Conservation (phyloP, 148 eudicot genomes). For the Tetragonia tetragonoides region DNA sequence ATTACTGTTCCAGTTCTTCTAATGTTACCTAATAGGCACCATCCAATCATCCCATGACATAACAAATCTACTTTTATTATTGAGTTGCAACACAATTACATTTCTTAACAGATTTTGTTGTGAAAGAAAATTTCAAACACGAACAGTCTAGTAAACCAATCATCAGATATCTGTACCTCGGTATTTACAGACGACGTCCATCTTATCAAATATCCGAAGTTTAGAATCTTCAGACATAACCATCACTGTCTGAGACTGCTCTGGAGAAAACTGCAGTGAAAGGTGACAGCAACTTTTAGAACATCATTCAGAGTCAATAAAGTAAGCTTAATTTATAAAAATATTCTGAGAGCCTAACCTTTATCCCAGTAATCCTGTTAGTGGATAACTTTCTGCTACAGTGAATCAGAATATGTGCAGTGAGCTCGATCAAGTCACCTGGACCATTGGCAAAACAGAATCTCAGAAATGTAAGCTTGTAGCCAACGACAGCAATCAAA, state of each 20-base stretch:
- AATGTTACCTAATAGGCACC: neutral
- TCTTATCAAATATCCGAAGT: conserved; percentile 60
- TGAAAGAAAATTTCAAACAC: neutral
- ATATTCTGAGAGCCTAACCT: conserved; percentile 37
- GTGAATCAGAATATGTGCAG: conserved; percentile 36
- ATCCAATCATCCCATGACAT: neutral
- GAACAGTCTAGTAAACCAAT: neutral
- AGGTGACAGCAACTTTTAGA: conserved; percentile 11
- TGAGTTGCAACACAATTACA: neutral
- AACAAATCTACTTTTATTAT: neutral
- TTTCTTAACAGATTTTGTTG: neutral
- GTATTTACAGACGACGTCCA: conserved; percentile 54
- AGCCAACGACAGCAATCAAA: neutral
- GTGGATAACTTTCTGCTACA: conserved; percentile 44
- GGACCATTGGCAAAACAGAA: conserved; percentile 18
- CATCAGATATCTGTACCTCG: conserved; percentile 39
- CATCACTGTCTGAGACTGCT: conserved; percentile 50
- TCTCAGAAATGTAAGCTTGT: conserved; percentile 12
- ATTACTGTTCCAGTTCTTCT: neutral
- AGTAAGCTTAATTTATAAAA: neutral
- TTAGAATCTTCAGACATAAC: conserved; percentile 68
- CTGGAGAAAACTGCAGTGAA: conserved; percentile 48
- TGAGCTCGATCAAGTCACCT: conserved; percentile 45
- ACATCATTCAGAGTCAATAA: neutral
- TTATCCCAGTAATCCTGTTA: conserved; percentile 64